These are phyloP conservation scores for Tylopilus subfusipes DNA, from an alignment of 768 basidiomycete genomes.

Conservation along the genomic window DNA sequence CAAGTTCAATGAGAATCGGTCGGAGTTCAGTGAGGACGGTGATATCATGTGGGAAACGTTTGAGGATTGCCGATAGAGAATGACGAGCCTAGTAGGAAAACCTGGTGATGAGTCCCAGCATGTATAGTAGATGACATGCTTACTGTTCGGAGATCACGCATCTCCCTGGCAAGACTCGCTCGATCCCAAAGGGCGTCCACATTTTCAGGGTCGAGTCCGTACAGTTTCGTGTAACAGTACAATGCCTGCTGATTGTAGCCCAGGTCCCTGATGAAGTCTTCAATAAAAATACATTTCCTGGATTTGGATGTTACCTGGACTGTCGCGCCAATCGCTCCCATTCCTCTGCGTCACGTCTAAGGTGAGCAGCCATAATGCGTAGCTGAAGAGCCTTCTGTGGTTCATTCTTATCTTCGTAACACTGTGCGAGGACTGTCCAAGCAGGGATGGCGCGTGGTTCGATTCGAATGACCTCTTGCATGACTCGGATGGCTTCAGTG, in stretches of 20 bases:
- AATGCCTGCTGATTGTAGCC: conserved; percentile 82
- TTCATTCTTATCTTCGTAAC: conserved; percentile 15
- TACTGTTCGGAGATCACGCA: conserved; percentile 67
- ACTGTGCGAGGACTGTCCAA: conserved; percentile 61
- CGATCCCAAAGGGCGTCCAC: conserved; percentile 88
- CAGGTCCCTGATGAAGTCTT: conserved; percentile 51
- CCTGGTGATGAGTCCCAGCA: neutral
- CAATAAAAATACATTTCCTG: conserved; percentile 49
- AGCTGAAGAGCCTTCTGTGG: conserved; percentile 17
- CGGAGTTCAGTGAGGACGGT: conserved; percentile 76
- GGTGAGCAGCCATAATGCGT: conserved; percentile 53
- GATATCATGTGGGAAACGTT: conserved; percentile 59
- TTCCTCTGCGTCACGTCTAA: conserved; percentile 77
- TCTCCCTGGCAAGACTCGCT: conserved; percentile 73
- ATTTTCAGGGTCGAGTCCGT: conserved; percentile 75
- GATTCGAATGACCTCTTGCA: conserved; percentile 91
- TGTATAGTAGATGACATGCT: conserved; percentile 14
- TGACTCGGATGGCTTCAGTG: conserved; percentile 66
- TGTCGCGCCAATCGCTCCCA: conserved; percentile 81
- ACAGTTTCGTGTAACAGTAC: conserved; percentile 86
- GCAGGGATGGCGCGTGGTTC: conserved; percentile 82
- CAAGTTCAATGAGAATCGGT: conserved; percentile 50
- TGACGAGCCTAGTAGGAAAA: conserved; percentile 22
- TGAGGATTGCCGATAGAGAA: conserved; percentile 26
- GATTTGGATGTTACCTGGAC: conserved; percentile 53